Evolutionary conservation across 2,329 filamentous ascomycete species (phyloP), one percentile per base, ranked within the genome.

Genomic region (Aureobasidium sp.): DNA sequence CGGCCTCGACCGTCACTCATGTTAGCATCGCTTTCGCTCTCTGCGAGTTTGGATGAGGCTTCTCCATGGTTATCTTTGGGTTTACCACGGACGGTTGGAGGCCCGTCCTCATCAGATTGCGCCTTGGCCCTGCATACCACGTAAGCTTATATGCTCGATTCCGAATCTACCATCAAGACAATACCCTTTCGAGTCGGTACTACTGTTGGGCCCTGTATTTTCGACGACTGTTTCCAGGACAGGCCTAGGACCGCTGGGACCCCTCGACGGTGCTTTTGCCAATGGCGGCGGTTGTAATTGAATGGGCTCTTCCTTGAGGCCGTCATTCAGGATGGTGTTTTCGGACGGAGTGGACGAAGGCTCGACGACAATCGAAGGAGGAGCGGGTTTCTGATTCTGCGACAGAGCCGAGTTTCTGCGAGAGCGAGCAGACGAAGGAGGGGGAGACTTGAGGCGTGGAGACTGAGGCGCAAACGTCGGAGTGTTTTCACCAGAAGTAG

Each of bases 381-480:
- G 65, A 7, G 63, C 62, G 6, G 64, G 58, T 68, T 70, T 44
- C 70, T 69, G 51, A 67, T 72, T 59, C 68, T 70, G 59, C 11
- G 71, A 61, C 10, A 37, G 17, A 6, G 34, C 21, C 14, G 73
- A 75, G 57, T 72, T 71, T 52, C 69, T 65, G 65, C 72, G 67
- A 25, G 71, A 74, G 48, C 64, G 69, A 3, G 69, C 67, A 50
- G 65, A 63, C 32, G 72, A 65, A 11, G 86, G 86, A 17, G 88
- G 86, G 52, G 88, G 88, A 6, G 88, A 90, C 66, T 84, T 86
- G 58, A 93, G 68, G 57, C 87, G 79, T 40, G 88, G 87, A 41
- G 87, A 90, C 57, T 85, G 71, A 22, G 88, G 86, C 86, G 87
- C 25, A 21, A 51, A 91, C 69, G 84, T 79, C 57, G 81, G 81